phyloP scores from a whole-genome alignment of 495 filamentous ascomycete species.

The Xylaria nigripes region DNA sequence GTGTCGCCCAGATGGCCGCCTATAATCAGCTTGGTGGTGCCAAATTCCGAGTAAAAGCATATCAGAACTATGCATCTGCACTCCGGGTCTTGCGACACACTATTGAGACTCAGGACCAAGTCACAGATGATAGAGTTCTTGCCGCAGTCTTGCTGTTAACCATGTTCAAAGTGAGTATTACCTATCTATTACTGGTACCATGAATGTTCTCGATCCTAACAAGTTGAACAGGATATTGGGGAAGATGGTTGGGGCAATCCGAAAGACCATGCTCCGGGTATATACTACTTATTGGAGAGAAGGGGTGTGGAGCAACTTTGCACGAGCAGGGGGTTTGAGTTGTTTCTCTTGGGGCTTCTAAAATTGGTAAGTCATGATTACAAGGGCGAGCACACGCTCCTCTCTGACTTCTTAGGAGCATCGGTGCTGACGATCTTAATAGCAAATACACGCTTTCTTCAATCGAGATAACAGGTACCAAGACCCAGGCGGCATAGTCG shows the following conservation, averaged over 20 bases:
- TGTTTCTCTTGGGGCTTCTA: slow-evolving; percentile 10
- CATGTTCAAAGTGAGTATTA: slow-evolving; percentile 7
- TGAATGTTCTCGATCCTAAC: background rate
- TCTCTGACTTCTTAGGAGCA: background rate
- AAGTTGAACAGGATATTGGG: slow-evolving; percentile 5
- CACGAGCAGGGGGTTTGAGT: slow-evolving; percentile 8
- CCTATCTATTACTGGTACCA: background rate
- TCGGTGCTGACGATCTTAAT: background rate
- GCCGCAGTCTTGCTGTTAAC: slow-evolving; percentile 10
- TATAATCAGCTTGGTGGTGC: slow-evolving; percentile 21
- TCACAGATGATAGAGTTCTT: slow-evolving; percentile 17
- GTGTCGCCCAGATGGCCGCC: slow-evolving; percentile 19
- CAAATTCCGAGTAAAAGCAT: slow-evolving; percentile 15
- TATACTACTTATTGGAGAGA: slow-evolving; percentile 13
- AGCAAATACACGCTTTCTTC: slow-evolving; percentile 13
- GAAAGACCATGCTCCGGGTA: slow-evolving; percentile 7
- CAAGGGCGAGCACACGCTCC: background rate
- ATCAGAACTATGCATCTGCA: slow-evolving; percentile 14
- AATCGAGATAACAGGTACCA: slow-evolving; percentile 10
- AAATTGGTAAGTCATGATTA: slow-evolving; percentile 3
- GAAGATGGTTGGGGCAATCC: slow-evolving; percentile 8
- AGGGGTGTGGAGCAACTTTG: slow-evolving; percentile 11
- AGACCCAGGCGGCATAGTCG: slow-evolving; percentile 11
- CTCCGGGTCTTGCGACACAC: slow-evolving; percentile 9
- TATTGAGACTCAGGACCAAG: slow-evolving; percentile 10